These are phyloP conservation scores for Candida caryicola DNA, from an alignment of 805 yeast genomes.

Conservation along the genomic window DNA sequence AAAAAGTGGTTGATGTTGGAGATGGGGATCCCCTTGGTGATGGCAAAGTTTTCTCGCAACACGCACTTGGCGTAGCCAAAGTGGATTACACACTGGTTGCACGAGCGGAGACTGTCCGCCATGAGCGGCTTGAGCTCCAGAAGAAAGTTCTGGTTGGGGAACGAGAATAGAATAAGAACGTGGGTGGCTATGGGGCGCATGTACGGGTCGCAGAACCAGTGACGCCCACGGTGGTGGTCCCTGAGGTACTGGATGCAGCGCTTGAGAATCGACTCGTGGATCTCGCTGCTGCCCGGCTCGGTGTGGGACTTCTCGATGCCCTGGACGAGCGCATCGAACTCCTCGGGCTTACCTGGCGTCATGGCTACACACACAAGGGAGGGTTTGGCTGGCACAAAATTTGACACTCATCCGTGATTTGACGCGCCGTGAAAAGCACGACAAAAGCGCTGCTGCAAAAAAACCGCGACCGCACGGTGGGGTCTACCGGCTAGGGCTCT, in stretches of 20 bases:
- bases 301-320: constrained; percentile 24
- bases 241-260: constrained; percentile 24
- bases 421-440: too few relatives aligned
- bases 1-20: constrained; percentile 30
- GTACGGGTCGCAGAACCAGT: constrained; percentile 56
- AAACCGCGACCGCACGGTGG: too few relatives aligned
- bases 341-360: constrained; percentile 14
- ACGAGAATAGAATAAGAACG: constrained; percentile 58
- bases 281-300: constrained; percentile 24
- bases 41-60: constrained; percentile 50
- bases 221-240: constrained; percentile 24
- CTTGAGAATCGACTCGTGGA: constrained; percentile 27
- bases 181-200: constrained; percentile 51
- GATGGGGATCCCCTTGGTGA: constrained; percentile 43
- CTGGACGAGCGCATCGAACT: constrained; percentile 21
- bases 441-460: too few relatives aligned
- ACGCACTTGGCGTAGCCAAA: constrained; percentile 54
- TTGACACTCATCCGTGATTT: too few relatives aligned
- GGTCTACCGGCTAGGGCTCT: too few relatives aligned
- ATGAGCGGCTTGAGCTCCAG: constrained; percentile 42
- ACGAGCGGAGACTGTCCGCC: constrained; percentile 39
- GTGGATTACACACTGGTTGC: constrained; percentile 52
- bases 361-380: not conserved
- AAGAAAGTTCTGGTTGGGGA: constrained; percentile 47
- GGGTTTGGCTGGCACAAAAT: not conserved